Percentiles rank a stretch among this genome's conserved stretches.
These are phyloP conservation scores for Candida mesenterica DNA, from an alignment of 1,139 yeast species.

Conservation along the genomic window DNA sequence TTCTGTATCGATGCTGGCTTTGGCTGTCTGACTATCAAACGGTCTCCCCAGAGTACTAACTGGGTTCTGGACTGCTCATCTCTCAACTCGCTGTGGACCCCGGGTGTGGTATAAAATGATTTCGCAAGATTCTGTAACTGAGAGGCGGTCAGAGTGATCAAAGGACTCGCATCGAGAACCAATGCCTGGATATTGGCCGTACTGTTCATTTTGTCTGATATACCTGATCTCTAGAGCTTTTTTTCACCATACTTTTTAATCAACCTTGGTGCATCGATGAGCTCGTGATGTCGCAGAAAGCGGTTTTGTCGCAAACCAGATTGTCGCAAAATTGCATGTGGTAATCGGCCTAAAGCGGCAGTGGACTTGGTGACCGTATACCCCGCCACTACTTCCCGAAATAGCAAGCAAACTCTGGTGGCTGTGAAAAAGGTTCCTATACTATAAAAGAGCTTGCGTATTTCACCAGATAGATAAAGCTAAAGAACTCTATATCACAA, in stretches of 20 bases:
- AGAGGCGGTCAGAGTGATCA: slow-evolving; percentile 82
- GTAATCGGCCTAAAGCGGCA: too few relatives aligned
- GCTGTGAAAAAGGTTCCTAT: too few relatives aligned
- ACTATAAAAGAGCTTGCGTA: too few relatives aligned
- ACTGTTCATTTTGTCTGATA: slow-evolving; percentile 1
- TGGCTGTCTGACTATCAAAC: slow-evolving; percentile 71
- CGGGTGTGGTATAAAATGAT: slow-evolving; percentile 82
- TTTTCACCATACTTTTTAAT: slow-evolving; percentile 2
- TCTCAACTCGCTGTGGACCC: slow-evolving; percentile 80
- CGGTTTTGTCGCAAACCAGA: too few relatives aligned
- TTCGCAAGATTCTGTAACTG: slow-evolving; percentile 68
- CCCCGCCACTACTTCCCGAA: too few relatives aligned
- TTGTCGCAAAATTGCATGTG: too few relatives aligned
- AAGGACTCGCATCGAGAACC: slow-evolving; percentile 92
- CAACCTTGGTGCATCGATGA: too few relatives aligned
- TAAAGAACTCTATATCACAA: too few relatives aligned
- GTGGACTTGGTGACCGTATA: too few relatives aligned
- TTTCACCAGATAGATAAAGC: too few relatives aligned
- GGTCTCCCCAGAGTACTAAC: slow-evolving; percentile 72
- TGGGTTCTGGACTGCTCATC: slow-evolving; percentile 85
- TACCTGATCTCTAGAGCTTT: slow-evolving; percentile 1
- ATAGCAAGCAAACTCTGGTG: too few relatives aligned
- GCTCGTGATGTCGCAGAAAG: too few relatives aligned
- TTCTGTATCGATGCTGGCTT: slow-evolving; percentile 57
- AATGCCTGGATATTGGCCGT: slow-evolving; percentile 44